Conservation (phyloP, 805 yeast species). For the Torulaspora gathmanii region DNA sequence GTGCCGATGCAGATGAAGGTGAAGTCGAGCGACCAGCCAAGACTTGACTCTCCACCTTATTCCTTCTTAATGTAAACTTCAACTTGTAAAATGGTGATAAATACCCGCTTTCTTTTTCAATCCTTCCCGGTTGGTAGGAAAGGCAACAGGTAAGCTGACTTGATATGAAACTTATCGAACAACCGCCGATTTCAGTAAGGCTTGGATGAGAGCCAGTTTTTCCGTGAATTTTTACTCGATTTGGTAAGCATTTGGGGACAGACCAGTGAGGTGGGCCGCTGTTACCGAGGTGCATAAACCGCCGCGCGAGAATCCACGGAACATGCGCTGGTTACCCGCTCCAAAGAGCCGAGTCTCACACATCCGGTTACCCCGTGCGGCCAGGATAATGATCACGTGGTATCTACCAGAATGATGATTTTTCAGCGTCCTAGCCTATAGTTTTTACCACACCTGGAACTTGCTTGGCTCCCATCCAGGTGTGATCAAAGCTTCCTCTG, state of each 20-base stretch:
- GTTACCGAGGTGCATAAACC: background rate
- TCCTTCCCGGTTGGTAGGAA: background rate
- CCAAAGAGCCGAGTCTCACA: no score
- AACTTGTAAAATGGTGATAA: background rate
- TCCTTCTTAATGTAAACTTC: background rate
- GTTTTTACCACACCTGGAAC: no score
- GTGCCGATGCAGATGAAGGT: background rate
- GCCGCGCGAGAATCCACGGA: background rate
- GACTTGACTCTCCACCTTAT: background rate
- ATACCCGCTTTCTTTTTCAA: no score
- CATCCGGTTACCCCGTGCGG: no score
- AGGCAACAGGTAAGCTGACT: background rate
- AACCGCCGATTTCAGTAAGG: background rate
- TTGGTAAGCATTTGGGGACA: background rate
- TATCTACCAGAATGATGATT: no score
- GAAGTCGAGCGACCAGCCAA: background rate
- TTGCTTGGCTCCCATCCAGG: no score
- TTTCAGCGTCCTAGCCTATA: no score
- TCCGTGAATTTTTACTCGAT: conserved; percentile 4
- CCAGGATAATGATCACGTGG: no score
- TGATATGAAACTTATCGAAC: background rate
- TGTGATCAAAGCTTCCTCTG: no score
- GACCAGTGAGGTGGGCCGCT: background rate
- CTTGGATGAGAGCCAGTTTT: background rate
- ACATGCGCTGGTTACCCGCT: background rate